Base-by-base conservation (phyloP, 805 yeast species). In the Metschnikowia drakensbergensis region DNA sequence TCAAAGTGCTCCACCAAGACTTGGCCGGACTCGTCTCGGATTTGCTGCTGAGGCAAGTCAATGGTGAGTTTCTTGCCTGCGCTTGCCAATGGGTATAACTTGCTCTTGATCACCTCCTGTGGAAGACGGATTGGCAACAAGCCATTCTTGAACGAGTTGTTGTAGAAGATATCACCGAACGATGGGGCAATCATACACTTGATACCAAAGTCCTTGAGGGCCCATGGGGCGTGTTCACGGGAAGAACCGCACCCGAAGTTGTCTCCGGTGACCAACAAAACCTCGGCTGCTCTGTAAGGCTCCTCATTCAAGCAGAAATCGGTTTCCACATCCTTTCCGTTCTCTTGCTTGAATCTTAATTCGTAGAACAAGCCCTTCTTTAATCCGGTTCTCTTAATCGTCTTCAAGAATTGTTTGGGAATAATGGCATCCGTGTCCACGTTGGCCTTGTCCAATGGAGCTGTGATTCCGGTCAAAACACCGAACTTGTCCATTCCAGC, bases 181-280 rank as follows among this genome's bases (percentile, higher is more conserved):
- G 97, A 90, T 49, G 98, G 99, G 5, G 98, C 98, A 68, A 94
- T 91, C 63, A 94, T 87, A 54, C 92, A 85, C 69, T 87, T 85
- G 69, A 94, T 90, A 69, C 99, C 99, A 63, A 94, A 94, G 72
- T 94, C 99, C 62, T 90, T 91, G 58, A 94, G 79, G 2, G 99
- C 98, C 99, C 99, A 94, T 50, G 99, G 98, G 31, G 99, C 99
- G 64, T 94, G 99, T 71, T 94, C 99, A 80, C 99, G 88, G 1
- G 97, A 91, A 36, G 97, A 91, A 62, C 99, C 99, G 76, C 99
- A 94, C 58, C 99, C 99, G 66, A 94, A 94, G 77, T 94, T 94
- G 66, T 88, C 96, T 67, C 99, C 99, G 37, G 95, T 83, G 51
- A 90, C 96, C 58, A 92, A 85, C 57, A 94, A 75, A 58, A 92